Base-by-base conservation (phyloP, 1,139 yeast genomes). In the Magnusiomyces ingens region DNA sequence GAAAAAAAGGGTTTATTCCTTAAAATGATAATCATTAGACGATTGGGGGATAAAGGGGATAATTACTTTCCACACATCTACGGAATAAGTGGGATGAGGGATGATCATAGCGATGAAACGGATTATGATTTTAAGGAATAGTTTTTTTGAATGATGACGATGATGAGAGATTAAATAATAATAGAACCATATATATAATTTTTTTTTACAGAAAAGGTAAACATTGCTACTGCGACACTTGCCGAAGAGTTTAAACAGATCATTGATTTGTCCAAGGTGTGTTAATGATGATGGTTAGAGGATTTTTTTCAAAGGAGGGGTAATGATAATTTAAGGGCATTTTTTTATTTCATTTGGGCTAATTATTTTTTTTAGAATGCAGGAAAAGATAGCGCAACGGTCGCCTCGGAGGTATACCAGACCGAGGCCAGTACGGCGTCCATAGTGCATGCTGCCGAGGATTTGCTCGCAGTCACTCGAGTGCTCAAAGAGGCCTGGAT, bases 401-500 rank as follows among this genome's bases (percentile, higher is more conserved):
- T 66, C 15, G 71, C 71, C 1, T 60, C 66, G 17, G 72, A 68
- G 51, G 62, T 67, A 2, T 66, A 62, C 53, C 69, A 67, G 45
- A 66, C 69, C 8, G 71, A 68, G 55, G 64, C 69, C 42, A 64
- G 65, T 55, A 66, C 70, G 4, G 60, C 68, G 0, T 62, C 70
- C 6, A 62, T 68, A 62, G 67, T 71, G n/a, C 63, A 71, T 2
- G 70, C 73, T 1, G 67, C 68, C 3, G 75, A 72, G 55, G 75
- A 72, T 50, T 57, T 72, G 54, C 60, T 72, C 46, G 68, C 67
- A 54, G 67, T 72, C 40, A 70, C 75, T 1, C 60, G 75, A 21
- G 64, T 68, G 32, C 58, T 72, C 47, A 72, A 72, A 55, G 75
- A 72, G 57, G 72, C 74, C 11, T 72, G 75, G 75, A 64, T 72